A percentile compares a stretch with the other conserved stretches of the same genome.
phyloP scores from a whole-genome alignment of 176 grass and related monocot genomes.

The Hsuehochloa calcarea region DNA sequence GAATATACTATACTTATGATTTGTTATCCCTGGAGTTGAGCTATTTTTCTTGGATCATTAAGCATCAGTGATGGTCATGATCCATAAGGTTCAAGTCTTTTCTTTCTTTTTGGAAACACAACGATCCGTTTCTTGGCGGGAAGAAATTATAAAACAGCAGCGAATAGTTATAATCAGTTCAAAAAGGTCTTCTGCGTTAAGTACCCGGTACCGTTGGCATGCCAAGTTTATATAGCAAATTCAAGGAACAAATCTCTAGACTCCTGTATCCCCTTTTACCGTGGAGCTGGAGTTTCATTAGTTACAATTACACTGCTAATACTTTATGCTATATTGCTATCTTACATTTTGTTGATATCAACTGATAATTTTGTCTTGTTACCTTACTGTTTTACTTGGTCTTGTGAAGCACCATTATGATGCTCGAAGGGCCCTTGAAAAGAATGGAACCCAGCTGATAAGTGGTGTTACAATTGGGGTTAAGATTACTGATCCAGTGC shows the following conservation, averaged over 20 bases:
- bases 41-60: no score
- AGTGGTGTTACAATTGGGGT: constrained; percentile 63
- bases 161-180: background rate
- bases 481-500: constrained; percentile 52
- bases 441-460: constrained; percentile 59
- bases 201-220: background rate
- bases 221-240: background rate
- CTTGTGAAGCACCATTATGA: constrained; percentile 50
- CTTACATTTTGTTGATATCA: no score
- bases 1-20: no score
- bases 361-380: no score
- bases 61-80: no score
- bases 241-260: background rate
- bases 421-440: constrained; percentile 69
- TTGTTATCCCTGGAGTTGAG: no score
- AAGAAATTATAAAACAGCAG: background rate
- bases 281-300: no score
- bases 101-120: no score
- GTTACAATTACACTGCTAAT: no score
- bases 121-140: background rate
- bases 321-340: no score
- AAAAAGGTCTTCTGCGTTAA: background rate
- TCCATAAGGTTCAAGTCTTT: no score
- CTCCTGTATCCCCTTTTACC: no score
- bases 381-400: background rate